Evolutionary conservation across 192 early-diverging fungal species (phyloP).

Genomic region (Podila verticillata): DNA sequence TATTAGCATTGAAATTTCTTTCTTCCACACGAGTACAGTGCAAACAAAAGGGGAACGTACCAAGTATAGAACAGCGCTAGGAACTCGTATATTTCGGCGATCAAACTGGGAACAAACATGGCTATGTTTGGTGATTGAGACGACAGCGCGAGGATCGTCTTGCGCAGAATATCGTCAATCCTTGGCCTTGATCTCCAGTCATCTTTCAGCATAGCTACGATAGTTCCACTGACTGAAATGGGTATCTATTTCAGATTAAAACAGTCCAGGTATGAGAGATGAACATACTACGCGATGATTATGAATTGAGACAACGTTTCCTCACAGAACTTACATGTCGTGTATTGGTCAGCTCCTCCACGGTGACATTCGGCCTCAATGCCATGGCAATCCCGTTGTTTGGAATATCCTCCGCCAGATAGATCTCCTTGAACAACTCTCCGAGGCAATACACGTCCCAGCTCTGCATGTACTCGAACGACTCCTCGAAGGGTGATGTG

Average conservation of each 20-base stretch:
- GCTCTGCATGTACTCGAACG: constrained; percentile 59
- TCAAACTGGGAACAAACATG: constrained; percentile 55
- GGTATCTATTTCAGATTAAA: constrained; percentile 49
- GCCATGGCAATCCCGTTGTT: constrained; percentile 45
- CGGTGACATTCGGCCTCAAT: constrained; percentile 9
- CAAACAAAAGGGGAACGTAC: constrained; percentile 19
- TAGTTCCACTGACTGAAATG: constrained; percentile 53
- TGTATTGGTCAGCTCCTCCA: constrained; percentile 18
- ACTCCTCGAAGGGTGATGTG: constrained; percentile 1
- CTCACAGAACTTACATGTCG: constrained; percentile 33
- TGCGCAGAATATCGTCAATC: constrained; percentile 57
- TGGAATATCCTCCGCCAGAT: constrained; percentile 46
- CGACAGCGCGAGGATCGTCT: constrained; percentile 58
- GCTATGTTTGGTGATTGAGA: constrained; percentile 49
- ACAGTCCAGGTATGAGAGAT: neutral
- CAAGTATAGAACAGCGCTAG: constrained; percentile 59
- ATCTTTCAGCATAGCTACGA: constrained; percentile 48
- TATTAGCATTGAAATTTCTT: neutral
- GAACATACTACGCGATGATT: neutral
- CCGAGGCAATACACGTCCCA: constrained; percentile 65
- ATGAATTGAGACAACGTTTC: no score
- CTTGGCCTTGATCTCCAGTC: constrained; percentile 61
- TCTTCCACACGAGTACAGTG: neutral
- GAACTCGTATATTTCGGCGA: constrained; percentile 69
- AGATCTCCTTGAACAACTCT: constrained; percentile 56